Conservation (phyloP, 768 basidiomycete species). For the Suillus ampliporus region DNA sequence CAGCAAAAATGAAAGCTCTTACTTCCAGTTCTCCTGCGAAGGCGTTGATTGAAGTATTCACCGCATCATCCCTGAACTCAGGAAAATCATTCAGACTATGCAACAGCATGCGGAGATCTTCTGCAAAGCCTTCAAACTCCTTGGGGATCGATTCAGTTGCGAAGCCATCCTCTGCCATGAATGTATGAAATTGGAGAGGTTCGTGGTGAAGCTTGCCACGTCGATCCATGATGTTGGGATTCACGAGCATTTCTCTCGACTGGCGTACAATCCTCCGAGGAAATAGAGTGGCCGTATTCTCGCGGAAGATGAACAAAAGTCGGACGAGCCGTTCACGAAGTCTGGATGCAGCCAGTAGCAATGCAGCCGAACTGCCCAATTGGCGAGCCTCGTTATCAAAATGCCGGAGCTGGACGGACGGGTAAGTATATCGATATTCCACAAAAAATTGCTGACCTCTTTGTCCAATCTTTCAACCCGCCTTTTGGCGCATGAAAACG, state of each 20-base stretch:
- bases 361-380: conserved; percentile 50
- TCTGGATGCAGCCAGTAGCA: conserved; percentile 48
- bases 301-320: conserved; percentile 48
- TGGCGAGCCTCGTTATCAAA: conserved; percentile 52
- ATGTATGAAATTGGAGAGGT: conserved; percentile 36
- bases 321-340: conserved; percentile 47
- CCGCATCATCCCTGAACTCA: conserved; percentile 49
- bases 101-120: conserved; percentile 46
- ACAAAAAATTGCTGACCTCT: conserved; percentile 32
- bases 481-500: conserved; percentile 24
- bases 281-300: conserved; percentile 52
- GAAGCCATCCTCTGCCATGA: conserved; percentile 37
- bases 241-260: conserved; percentile 34
- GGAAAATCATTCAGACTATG: conserved; percentile 52
- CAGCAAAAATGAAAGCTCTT: conserved; percentile 1
- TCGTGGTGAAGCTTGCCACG: conserved; percentile 19
- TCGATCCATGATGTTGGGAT: conserved; percentile 25
- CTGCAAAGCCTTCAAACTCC: conserved; percentile 45
- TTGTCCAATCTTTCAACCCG: conserved; percentile 45
- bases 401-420: conserved; percentile 42
- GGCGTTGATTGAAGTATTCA: conserved; percentile 45
- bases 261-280: conserved; percentile 44
- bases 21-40: conserved; percentile 49
- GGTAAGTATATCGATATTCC: background rate
- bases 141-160: conserved; percentile 48